These are phyloP conservation scores for Metschnikowia lachancei DNA, from an alignment of 805 yeast genomes.

Conservation along the genomic window DNA sequence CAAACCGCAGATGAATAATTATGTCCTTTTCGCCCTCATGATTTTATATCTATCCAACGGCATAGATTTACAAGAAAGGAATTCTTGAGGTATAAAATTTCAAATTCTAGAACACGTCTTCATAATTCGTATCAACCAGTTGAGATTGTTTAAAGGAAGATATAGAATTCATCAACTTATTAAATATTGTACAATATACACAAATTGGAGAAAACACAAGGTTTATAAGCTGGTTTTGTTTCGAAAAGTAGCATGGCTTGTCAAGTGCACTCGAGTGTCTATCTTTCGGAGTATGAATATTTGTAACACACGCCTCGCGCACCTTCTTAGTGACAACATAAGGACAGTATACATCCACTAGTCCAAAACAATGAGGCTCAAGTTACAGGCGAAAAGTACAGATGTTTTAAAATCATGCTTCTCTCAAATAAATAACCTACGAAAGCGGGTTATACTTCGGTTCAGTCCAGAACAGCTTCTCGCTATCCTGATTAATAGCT, in stretches of 20 bases:
- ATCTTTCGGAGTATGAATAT: not conserved
- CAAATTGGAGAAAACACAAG: not conserved
- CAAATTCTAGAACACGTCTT: no score
- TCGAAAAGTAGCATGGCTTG: no score
- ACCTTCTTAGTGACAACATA: no score
- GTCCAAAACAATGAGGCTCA: conserved; percentile 24
- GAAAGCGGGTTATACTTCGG: conserved; percentile 56
- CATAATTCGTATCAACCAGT: not conserved
- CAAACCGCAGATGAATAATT: not conserved
- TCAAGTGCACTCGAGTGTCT: not conserved
- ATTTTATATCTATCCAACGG: not conserved
- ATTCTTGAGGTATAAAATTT: no score
- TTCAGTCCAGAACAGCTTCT: conserved; percentile 50
- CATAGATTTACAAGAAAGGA: no score
- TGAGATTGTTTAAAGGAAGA: not conserved
- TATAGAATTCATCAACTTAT: not conserved
- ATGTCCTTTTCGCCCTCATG: no score
- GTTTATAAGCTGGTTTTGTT: no score
- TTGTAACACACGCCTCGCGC: conserved; percentile 3
- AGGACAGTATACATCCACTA: not conserved
- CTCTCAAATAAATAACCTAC: conserved; percentile 47
- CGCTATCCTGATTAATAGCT: conserved; percentile 45
- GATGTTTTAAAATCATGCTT: conserved; percentile 39
- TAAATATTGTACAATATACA: not conserved
- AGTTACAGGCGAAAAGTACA: conserved; percentile 26